Percentiles rank a stretch among this genome's conserved stretches.
These are phyloP conservation scores for Penicillium tannophilum DNA, from an alignment of 495 filamentous ascomycete species.

Conservation along the genomic window DNA sequence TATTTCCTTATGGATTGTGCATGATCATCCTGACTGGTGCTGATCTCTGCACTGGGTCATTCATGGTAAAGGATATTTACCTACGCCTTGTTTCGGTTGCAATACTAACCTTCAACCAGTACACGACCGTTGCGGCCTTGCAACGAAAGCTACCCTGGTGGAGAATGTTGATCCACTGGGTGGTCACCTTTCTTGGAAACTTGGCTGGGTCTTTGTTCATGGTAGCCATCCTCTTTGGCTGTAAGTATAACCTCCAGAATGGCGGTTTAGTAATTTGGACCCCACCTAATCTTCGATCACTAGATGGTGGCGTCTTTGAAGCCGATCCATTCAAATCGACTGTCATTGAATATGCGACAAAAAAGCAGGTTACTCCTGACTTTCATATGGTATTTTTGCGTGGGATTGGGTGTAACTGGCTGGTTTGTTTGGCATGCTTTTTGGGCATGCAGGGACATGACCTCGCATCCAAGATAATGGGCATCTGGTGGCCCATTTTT, in stretches of 20 bases:
- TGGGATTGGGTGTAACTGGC: constrained; percentile 66
- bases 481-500: constrained; percentile 67
- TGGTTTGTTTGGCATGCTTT: constrained; percentile 62
- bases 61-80: constrained; percentile 47
- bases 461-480: constrained; percentile 56
- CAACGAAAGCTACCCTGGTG: constrained; percentile 52
- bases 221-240: constrained; percentile 60
- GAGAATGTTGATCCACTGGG: constrained; percentile 57
- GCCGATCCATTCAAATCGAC: constrained; percentile 50
- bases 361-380: constrained; percentile 56
- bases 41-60: constrained; percentile 61
- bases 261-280: constrained; percentile 1
- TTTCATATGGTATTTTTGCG: constrained; percentile 64
- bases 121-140: constrained; percentile 55
- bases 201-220: constrained; percentile 61
- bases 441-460: constrained; percentile 59
- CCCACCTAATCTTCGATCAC: not conserved
- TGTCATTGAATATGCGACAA: constrained; percentile 53
- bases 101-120: constrained; percentile 32
- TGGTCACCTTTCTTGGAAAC: constrained; percentile 62
- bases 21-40: constrained; percentile 62
- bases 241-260: constrained; percentile 31
- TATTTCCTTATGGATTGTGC: constrained; percentile 61
- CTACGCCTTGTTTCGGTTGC: not conserved
- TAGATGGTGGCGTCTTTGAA: constrained; percentile 60